Percentiles rank a stretch among this genome's conserved stretches.
Conservation (phyloP, 164 flowering plant species). For the Vitis riparia region DNA sequence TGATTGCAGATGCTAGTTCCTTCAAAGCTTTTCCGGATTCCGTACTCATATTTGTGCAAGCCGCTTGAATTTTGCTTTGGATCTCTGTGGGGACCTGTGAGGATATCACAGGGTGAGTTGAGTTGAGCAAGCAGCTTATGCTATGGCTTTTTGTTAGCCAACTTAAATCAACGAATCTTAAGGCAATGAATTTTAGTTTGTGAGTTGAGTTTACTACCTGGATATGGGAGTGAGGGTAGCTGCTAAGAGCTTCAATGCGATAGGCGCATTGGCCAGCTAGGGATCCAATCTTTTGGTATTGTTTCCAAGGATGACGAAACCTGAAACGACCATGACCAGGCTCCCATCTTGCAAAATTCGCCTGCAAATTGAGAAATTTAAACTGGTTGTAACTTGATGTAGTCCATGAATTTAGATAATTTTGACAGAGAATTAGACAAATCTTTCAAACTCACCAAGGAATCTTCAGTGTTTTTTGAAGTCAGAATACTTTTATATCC, state of each 20-base stretch:
- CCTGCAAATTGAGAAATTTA: constrained; percentile 22
- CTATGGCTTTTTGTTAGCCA: neutral
- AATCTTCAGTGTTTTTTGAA: constrained; percentile 29
- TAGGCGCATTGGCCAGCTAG: constrained; percentile 39
- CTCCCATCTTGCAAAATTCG: constrained; percentile 51
- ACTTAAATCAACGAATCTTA: neutral
- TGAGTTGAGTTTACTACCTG: constrained; percentile 2
- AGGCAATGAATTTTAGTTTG: too few relatives aligned
- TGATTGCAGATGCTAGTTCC: constrained; percentile 35
- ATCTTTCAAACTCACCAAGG: constrained; percentile 17
- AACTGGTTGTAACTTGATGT: neutral
- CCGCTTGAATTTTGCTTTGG: constrained; percentile 31
- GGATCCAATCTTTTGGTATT: constrained; percentile 37
- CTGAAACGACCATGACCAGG: constrained; percentile 41
- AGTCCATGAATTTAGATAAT: neutral
- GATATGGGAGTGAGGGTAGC: constrained; percentile 25
- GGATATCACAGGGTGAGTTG: neutral
- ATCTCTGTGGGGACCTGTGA: constrained; percentile 37
- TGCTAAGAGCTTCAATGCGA: constrained; percentile 35
- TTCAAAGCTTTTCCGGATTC: constrained; percentile 43
- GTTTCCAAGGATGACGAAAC: constrained; percentile 55
- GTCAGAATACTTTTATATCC: constrained; percentile 32
- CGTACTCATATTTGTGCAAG: constrained; percentile 43
- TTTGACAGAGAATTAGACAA: neutral
- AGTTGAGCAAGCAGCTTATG: neutral